Percentiles rank a stretch among this genome's conserved stretches.
Conservation (phyloP, 2,329 filamentous ascomycete genomes). For the Metarhizium brunneum region DNA sequence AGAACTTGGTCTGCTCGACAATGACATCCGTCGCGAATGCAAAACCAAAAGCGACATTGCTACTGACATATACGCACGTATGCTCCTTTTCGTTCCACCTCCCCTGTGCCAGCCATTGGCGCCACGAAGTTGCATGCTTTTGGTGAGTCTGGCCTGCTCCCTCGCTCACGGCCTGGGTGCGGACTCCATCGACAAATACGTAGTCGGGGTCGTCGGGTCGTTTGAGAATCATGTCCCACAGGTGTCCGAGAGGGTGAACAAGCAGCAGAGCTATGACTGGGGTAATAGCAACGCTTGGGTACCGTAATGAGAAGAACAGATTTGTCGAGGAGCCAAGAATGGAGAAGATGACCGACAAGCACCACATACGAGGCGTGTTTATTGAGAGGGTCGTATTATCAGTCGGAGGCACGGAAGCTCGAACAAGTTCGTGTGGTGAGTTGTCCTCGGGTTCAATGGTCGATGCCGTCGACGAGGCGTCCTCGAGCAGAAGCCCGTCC, state of each 20-base stretch:
- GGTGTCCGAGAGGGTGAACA: constrained; percentile 71
- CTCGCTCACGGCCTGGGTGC: constrained; percentile 13
- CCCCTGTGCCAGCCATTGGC: constrained; percentile 71
- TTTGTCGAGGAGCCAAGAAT: constrained; percentile 76
- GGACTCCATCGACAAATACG: constrained; percentile 40
- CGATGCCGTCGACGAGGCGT: constrained; percentile 29
- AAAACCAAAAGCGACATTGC: constrained; percentile 83
- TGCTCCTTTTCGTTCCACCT: constrained; percentile 85
- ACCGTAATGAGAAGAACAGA: constrained; percentile 81
- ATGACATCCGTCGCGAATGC: constrained; percentile 86
- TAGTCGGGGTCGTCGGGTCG: constrained; percentile 43
- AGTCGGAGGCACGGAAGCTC: constrained; percentile 67
- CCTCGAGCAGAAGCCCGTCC: constrained; percentile 25
- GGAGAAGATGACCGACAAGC: constrained; percentile 68
- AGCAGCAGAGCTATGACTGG: constrained; percentile 80
- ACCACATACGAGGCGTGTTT: constrained; percentile 84
- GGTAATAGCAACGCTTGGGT: constrained; percentile 82
- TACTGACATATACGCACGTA: constrained; percentile 81
- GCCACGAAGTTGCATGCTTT: constrained; percentile 34
- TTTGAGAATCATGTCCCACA: constrained; percentile 70
- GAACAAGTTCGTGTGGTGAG: constrained; percentile 69
- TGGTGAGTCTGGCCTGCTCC: constrained; percentile 10
- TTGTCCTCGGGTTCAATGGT: constrained; percentile 53
- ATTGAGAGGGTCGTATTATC: constrained; percentile 74
- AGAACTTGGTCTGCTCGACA: constrained; percentile 83